Percentiles rank a stretch among this genome's conserved stretches.
phyloP scores from a whole-genome alignment of 108 stramenopile species.

The Licmophora abbreviata region DNA sequence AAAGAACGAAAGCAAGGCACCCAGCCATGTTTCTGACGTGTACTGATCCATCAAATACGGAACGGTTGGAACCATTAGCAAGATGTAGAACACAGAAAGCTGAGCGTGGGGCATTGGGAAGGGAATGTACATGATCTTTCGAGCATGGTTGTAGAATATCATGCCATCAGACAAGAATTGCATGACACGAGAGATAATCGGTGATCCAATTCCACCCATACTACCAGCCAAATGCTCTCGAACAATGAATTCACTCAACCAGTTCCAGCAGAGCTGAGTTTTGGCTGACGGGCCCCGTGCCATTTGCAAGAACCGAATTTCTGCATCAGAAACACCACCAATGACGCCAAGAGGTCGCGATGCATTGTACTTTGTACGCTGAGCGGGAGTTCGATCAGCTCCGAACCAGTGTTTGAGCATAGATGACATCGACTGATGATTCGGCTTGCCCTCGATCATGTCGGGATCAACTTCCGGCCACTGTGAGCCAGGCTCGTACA shows the following conservation, averaged over 20 bases:
- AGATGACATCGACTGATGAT: background rate
- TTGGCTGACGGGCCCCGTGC: conserved; percentile 66
- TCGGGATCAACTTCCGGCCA: conserved; percentile 66
- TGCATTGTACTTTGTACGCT: conserved; percentile 54
- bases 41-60: conserved; percentile 72
- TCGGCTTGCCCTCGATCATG: conserved; percentile 13
- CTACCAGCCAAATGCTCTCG: conserved; percentile 66
- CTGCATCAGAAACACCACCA: conserved; percentile 63
- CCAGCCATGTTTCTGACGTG: conserved; percentile 37
- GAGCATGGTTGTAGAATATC: conserved; percentile 64
- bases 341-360: conserved; percentile 57
- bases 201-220: conserved; percentile 55
- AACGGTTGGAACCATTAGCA: conserved; percentile 30
- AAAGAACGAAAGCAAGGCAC: conserved; percentile 41
- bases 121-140: conserved; percentile 68
- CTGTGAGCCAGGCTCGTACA: conserved; percentile 37
- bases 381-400: conserved; percentile 29
- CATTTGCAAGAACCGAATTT: conserved; percentile 56
- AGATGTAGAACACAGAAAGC: conserved; percentile 47
- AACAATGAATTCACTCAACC: conserved; percentile 65
- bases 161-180: conserved; percentile 75
- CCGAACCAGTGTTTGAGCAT: conserved; percentile 20
- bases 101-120: conserved; percentile 79
- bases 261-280: conserved; percentile 55
- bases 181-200: conserved; percentile 56